Conservation (phyloP, 1,284 basidiomycete genomes). For the Sphaerobolus stellatus region DNA sequence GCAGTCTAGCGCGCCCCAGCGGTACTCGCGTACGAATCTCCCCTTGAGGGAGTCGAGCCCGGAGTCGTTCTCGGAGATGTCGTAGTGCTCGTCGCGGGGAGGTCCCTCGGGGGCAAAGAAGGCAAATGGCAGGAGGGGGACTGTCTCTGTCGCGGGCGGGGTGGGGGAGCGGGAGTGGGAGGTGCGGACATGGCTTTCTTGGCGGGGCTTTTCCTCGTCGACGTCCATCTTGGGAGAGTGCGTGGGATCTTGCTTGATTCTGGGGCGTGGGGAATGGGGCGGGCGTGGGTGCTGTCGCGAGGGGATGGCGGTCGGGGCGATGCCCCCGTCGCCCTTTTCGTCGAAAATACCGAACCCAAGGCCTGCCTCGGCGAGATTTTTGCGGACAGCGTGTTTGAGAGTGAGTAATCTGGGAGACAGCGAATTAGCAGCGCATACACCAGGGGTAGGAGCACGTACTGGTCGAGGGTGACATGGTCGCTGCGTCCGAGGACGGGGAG, state of each 20-base stretch:
- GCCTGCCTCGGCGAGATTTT: conserved; percentile 74
- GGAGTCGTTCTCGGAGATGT: no score
- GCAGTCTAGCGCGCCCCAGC: conserved; percentile 78
- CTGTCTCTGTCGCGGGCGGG: conserved; percentile 38
- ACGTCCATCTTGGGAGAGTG: conserved; percentile 48
- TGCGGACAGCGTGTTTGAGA: conserved; percentile 73
- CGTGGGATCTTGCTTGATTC: conserved; percentile 52
- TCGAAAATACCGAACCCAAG: conserved; percentile 85
- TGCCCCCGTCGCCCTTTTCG: conserved; percentile 39
- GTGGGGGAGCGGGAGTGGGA: conserved; percentile 61
- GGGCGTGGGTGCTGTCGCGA: background rate
- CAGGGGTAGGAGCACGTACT: conserved; percentile 41
- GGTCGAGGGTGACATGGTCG: conserved; percentile 50
- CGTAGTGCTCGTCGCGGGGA: conserved; percentile 78
- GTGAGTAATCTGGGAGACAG: conserved; percentile 66
- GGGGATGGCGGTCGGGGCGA: background rate
- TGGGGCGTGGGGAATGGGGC: conserved; percentile 33
- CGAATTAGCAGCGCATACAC: conserved; percentile 53
- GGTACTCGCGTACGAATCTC: conserved; percentile 66
- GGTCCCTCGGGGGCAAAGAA: conserved; percentile 71
- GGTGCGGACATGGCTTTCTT: conserved; percentile 51
- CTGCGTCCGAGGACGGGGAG: conserved; percentile 73
- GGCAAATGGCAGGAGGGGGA: conserved; percentile 70
- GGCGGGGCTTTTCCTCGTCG: no score
- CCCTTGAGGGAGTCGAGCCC: no score